phyloP scores from a whole-genome alignment of 2,329 filamentous ascomycete genomes.

The Penicillium sp. region DNA sequence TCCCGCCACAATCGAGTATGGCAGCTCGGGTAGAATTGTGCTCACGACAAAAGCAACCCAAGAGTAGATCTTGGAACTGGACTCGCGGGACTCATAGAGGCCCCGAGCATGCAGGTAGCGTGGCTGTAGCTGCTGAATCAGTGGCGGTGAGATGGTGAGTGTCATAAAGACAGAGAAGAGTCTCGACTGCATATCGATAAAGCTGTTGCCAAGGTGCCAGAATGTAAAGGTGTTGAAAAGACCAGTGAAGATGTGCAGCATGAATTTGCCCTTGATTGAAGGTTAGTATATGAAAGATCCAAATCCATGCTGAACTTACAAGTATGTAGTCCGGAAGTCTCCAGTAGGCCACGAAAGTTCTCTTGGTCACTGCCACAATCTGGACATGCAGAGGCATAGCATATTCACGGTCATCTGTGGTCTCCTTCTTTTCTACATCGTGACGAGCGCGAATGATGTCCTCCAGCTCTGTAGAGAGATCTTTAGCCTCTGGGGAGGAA shows the following conservation, averaged over 20 bases:
- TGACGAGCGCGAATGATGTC: conserved; percentile 52
- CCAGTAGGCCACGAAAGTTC: conserved; percentile 66
- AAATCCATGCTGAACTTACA: conserved; percentile 21
- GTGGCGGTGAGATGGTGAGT: conserved; percentile 69
- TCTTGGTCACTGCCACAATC: conserved; percentile 54
- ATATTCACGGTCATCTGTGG: conserved; percentile 60
- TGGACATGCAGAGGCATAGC: conserved; percentile 62
- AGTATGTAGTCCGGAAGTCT: conserved; percentile 62
- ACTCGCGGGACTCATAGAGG: conserved; percentile 71
- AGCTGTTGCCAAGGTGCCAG: conserved; percentile 59
- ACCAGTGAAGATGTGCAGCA: conserved; percentile 62
- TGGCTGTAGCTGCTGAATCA: conserved; percentile 77
- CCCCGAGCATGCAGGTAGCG: conserved; percentile 66
- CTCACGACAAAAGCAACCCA: conserved; percentile 71
- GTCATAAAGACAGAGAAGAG: conserved; percentile 78
- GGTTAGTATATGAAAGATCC: not conserved
- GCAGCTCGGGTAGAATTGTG: conserved; percentile 68
- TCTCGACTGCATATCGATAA: conserved; percentile 67
- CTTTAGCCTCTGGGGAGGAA: conserved; percentile 51
- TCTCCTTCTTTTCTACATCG: conserved; percentile 36
- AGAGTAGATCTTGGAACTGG: conserved; percentile 76
- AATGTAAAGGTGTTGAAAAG: conserved; percentile 73
- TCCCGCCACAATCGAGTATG: conserved; percentile 66
- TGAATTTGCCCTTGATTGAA: conserved; percentile 57
- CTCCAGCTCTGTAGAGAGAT: conserved; percentile 54